Evolutionary conservation across 768 basidiomycete species (phyloP), one percentile per base, ranked within the genome.

Genomic region (Suillus lakei): DNA sequence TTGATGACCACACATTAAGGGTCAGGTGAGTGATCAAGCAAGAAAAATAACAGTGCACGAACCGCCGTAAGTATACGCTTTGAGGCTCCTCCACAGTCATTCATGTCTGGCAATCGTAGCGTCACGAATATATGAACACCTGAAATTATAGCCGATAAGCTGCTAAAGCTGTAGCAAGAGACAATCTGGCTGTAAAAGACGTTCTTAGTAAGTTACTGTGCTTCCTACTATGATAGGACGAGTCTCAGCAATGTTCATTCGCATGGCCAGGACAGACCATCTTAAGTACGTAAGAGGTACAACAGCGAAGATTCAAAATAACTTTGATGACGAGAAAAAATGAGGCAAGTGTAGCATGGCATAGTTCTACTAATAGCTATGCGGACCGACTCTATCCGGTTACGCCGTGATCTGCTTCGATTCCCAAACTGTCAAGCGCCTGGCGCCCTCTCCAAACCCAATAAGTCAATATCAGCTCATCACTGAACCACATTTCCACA

Each of bases 401-500:
- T 16, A 86, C 72, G 0, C 88, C 89, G 72, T 81, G 80, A 36
- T 72, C 72, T 4, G 81, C 72, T 26, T 79, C 76, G 46, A 91
- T 84, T 12, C 79, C 82, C 39, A 91, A 72, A 65, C 72, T 79
- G 5, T 73, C 71, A 62, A 90, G 72, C n/a, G 86, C 84, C 55
- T 68, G 70, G 26, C 84, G 79, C 5, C 91, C 91, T 15, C 78
- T 74, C 43, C 68, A 68, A 1, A 82, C 85, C 91, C 91, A 91
- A 67, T 81, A 79, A 18, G 64, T 60, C 64, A 87, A 39, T 10
- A 80, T 75, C 21, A 63, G 71, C 7, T 73, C 63, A 38, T 87
- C 76, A 54, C 86, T 81, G 66, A 87, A 91, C 90, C 91, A 91
- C 72, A 76, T 73, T 63, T 64, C 71, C 15, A 62, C 61, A 58